These are phyloP conservation scores for Aspergillaceae sp. DNA, from an alignment of 2,329 filamentous ascomycete species.

Conservation along the genomic window DNA sequence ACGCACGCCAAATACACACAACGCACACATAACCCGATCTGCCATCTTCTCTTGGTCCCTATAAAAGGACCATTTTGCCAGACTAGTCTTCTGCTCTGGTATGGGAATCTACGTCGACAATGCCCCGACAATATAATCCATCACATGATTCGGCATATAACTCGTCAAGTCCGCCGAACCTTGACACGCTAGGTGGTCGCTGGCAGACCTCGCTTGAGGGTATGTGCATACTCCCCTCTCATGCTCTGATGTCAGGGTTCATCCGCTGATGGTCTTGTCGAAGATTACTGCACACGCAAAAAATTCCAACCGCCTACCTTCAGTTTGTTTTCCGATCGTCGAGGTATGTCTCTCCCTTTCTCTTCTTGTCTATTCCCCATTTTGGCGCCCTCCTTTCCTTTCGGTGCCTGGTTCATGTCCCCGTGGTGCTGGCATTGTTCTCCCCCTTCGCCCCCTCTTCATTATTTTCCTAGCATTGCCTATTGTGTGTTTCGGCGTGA, in stretches of 20 bases:
- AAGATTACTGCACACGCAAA: slow-evolving; percentile 51
- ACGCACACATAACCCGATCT: neutral
- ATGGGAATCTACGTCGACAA: neutral
- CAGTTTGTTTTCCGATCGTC: slow-evolving; percentile 64
- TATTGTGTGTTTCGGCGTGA: slow-evolving; percentile 13
- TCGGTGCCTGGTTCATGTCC: too few relatives aligned
- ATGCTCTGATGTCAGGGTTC: neutral
- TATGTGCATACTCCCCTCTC: slow-evolving; percentile 22
- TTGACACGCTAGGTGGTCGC: slow-evolving; percentile 7
- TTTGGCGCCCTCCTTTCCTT: neutral
- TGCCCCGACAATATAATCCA: neutral
- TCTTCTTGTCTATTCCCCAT: slow-evolving; percentile 27
- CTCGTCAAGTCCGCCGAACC: neutral
- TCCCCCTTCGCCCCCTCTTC: neutral
- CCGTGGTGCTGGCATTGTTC: too few relatives aligned
- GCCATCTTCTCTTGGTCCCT: neutral
- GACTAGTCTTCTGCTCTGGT: neutral
- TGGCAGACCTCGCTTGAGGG: slow-evolving; percentile 54
- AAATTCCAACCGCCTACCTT: slow-evolving; percentile 52
- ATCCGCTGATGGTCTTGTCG: slow-evolving; percentile 6
- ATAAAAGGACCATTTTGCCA: neutral
- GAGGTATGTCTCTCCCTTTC: slow-evolving; percentile 45
- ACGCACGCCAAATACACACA: neutral
- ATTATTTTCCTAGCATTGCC: slow-evolving; percentile 2
- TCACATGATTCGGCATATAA: neutral